Evolutionary conservation across 805 yeast genomes (phyloP).

Genomic region (Cyberlindnera nakhonratchasimensis): DNA sequence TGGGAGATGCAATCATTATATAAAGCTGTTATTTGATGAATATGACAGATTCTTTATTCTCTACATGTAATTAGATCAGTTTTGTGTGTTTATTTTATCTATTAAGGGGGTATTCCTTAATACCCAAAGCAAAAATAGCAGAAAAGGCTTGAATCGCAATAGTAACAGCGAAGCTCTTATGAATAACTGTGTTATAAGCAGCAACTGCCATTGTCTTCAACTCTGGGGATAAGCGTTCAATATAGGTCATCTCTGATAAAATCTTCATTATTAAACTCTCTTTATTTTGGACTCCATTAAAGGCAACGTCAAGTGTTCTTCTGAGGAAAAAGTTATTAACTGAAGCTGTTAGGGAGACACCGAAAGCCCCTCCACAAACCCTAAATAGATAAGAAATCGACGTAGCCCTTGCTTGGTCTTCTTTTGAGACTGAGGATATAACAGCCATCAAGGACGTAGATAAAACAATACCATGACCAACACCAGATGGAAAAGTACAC

Average conservation of each 20-base stretch:
- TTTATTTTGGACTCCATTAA: slow-evolving; percentile 11
- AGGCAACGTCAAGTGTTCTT: slow-evolving; percentile 11
- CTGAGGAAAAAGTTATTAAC: slow-evolving; percentile 16
- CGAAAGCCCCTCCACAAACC: slow-evolving; percentile 55
- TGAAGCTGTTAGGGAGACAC: slow-evolving; percentile 10
- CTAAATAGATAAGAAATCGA: slow-evolving; percentile 62
- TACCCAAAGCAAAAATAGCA: slow-evolving; percentile 4
- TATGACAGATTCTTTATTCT: too few relatives aligned
- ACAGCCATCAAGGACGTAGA: slow-evolving; percentile 63
- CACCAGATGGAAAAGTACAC: slow-evolving; percentile 36
- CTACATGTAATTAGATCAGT: too few relatives aligned
- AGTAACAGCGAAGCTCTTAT: slow-evolving; percentile 8
- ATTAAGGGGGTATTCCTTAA: slow-evolving; percentile 6
- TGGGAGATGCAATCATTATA: slow-evolving; percentile 1
- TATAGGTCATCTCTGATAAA: slow-evolving; percentile 17
- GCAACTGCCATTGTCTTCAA: slow-evolving; percentile 9
- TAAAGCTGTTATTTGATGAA: not conserved
- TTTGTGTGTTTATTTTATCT: not conserved
- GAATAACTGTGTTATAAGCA: slow-evolving; percentile 5
- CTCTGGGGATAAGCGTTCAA: slow-evolving; percentile 14
- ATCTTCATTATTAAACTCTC: slow-evolving; percentile 13
- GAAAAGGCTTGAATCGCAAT: slow-evolving; percentile 5
- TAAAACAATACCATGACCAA: slow-evolving; percentile 51
- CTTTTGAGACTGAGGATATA: slow-evolving; percentile 63
- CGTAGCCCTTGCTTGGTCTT: slow-evolving; percentile 60